Evolutionary conservation across 2,329 filamentous ascomycete genomes (phyloP).

Genomic region (Clonostachys byssicola): DNA sequence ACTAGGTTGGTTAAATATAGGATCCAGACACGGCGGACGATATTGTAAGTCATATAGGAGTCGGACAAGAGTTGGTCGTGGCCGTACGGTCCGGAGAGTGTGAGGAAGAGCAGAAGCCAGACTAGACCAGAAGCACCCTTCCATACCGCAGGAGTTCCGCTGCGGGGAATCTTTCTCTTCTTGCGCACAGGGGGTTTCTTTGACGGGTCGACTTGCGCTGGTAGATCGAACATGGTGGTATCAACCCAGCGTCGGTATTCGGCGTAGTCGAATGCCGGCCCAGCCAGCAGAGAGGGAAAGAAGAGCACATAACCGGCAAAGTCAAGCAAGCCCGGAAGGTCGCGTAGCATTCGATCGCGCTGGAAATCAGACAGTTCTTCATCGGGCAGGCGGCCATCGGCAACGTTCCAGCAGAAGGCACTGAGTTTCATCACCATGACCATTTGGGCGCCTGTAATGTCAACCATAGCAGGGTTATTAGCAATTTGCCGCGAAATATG

Average conservation of each 20-base stretch:
- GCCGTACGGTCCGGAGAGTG: slow-evolving; percentile 65
- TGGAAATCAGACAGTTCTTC: slow-evolving; percentile 83
- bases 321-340: slow-evolving; percentile 74
- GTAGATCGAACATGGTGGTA: slow-evolving; percentile 89
- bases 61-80: slow-evolving; percentile 60
- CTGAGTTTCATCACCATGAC: slow-evolving; percentile 96
- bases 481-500: slow-evolving; percentile 78
- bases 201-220: slow-evolving; percentile 73
- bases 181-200: slow-evolving; percentile 84
- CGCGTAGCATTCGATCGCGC: slow-evolving; percentile 71
- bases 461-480: slow-evolving; percentile 62
- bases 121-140: slow-evolving; percentile 70
- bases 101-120: slow-evolving; percentile 78
- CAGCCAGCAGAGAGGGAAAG: slow-evolving; percentile 86
- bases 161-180: slow-evolving; percentile 88
- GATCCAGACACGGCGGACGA: slow-evolving; percentile 71
- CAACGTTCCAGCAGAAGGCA: slow-evolving; percentile 97
- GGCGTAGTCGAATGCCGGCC: slow-evolving; percentile 90
- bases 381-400: slow-evolving; percentile 79
- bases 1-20: slow-evolving; percentile 83
- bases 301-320: slow-evolving; percentile 91
- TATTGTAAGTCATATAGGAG: slow-evolving; percentile 60
- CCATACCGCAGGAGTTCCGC: slow-evolving; percentile 75
- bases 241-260: slow-evolving; percentile 93
- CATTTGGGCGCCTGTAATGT: slow-evolving; percentile 97